These are phyloP conservation scores for Microbotryum silenes-acaulis DNA, from an alignment of 1,284 basidiomycete genomes.

Conservation along the genomic window DNA sequence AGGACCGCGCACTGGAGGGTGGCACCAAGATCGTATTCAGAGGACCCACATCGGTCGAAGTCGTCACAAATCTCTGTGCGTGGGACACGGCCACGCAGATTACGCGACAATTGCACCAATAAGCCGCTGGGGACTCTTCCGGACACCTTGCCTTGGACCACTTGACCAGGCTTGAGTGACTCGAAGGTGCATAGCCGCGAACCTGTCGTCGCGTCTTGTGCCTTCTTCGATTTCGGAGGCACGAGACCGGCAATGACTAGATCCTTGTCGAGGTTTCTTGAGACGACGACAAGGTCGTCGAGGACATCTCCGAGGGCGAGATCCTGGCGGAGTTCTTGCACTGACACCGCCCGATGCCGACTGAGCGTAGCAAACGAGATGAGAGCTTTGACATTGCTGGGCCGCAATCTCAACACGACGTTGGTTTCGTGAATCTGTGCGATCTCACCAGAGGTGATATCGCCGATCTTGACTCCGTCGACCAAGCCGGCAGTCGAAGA, in stretches of 20 bases:
- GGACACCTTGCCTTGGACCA: constrained; percentile 62
- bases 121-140: constrained; percentile 60
- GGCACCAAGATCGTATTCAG: constrained; percentile 37
- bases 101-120: constrained; percentile 61
- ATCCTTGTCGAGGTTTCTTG: constrained; percentile 78
- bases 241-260: constrained; percentile 74
- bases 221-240: constrained; percentile 32
- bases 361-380: constrained; percentile 80
- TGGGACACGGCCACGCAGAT: constrained; percentile 65
- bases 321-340: constrained; percentile 60
- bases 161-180: constrained; percentile 59
- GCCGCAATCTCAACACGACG: constrained; percentile 61
- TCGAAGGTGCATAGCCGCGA: constrained; percentile 53
- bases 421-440: constrained; percentile 78
- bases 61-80: constrained; percentile 76
- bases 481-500: constrained; percentile 36
- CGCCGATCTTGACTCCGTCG: constrained; percentile 50
- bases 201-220: constrained; percentile 21
- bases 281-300: constrained; percentile 72
- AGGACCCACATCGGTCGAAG: constrained; percentile 43
- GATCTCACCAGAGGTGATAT: constrained; percentile 61
- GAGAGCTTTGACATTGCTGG: constrained; percentile 66
- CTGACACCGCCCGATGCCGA: constrained; percentile 60
- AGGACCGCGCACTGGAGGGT: constrained; percentile 22
- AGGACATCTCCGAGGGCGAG: constrained; percentile 65